A percentile compares a stretch with the other conserved stretches of the same genome.
These are phyloP conservation scores for Phytopythium ostracodes DNA, from an alignment of 352 stramenopile species.

Conservation along the genomic window DNA sequence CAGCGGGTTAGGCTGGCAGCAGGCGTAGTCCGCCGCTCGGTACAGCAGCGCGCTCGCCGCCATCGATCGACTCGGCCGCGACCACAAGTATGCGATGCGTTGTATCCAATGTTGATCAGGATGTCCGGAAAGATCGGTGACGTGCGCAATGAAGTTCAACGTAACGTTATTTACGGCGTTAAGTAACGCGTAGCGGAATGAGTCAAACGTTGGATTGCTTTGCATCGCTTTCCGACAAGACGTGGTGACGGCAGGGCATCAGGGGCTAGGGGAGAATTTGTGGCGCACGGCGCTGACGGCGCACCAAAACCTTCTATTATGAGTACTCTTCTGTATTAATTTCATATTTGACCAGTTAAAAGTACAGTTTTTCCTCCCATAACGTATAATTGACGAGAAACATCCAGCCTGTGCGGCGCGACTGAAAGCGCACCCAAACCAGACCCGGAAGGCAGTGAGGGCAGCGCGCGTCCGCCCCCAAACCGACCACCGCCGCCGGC, in stretches of 20 bases:
- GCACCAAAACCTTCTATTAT: not conserved
- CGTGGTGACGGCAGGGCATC: not conserved
- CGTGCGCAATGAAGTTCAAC: no score
- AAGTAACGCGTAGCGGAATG: not conserved
- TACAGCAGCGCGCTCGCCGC: not conserved
- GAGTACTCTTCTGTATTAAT: not conserved
- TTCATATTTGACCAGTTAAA: not conserved
- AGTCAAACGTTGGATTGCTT: slow-evolving; percentile 7
- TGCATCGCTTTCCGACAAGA: not conserved
- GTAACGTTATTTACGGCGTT: not conserved
- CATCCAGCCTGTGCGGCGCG: not conserved
- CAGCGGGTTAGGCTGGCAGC: slow-evolving; percentile 23
- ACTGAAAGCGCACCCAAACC: slow-evolving; percentile 5
- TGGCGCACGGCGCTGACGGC: slow-evolving; percentile 9
- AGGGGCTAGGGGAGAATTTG: slow-evolving; percentile 39
- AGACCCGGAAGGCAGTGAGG: not conserved
- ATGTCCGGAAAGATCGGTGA: no score
- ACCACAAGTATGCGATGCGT: not conserved
- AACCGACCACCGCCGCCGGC: slow-evolving; percentile 1
- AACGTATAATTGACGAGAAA: not conserved
- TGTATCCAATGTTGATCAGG: no score
- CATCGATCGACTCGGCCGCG: not conserved
- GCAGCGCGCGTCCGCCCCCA: slow-evolving; percentile 2
- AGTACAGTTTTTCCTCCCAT: not conserved
- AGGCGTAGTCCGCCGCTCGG: slow-evolving; percentile 17